Percentiles rank a stretch among this genome's conserved stretches.
phyloP scores from a whole-genome alignment of 2,329 filamentous ascomycete genomes.

The Drechslerella coelobrocha region DNA sequence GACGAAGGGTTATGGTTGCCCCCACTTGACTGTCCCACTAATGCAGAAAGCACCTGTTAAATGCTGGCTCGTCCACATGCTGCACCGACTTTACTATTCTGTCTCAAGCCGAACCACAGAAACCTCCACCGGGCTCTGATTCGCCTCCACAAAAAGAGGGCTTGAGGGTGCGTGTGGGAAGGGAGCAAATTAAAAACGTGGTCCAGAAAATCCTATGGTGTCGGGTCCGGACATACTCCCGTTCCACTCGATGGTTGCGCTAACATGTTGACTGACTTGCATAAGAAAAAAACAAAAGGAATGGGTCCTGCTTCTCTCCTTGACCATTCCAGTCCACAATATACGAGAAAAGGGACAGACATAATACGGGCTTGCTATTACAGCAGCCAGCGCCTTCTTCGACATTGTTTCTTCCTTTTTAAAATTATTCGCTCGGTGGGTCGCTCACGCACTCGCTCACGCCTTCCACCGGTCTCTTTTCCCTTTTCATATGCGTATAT shows the following conservation, averaged over 20 bases:
- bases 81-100: not conserved
- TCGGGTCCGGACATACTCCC: constrained; percentile 45
- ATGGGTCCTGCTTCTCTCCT: constrained; percentile 16
- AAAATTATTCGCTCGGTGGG: not conserved
- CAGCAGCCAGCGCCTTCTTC: not conserved
- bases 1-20: not conserved
- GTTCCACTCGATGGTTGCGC: constrained; percentile 36
- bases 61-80: not conserved
- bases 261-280: constrained; percentile 31
- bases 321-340: constrained; percentile 26
- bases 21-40: constrained; percentile 1
- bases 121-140: constrained; percentile 35
- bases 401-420: not conserved
- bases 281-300: constrained; percentile 15
- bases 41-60: not conserved
- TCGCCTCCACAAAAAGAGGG: too few relatives aligned
- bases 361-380: not conserved
- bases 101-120: constrained; percentile 23
- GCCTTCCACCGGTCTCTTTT: too few relatives aligned
- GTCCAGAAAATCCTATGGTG: constrained; percentile 42
- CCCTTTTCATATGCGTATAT: too few relatives aligned
- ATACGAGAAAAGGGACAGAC: constrained; percentile 29
- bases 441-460: too few relatives aligned
- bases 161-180: not conserved
- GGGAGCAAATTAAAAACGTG: constrained; percentile 41